Evolutionary conservation across 805 yeast genomes (phyloP), one percentile per base, ranked within the genome.

Genomic region (Candida palmyrensis): DNA sequence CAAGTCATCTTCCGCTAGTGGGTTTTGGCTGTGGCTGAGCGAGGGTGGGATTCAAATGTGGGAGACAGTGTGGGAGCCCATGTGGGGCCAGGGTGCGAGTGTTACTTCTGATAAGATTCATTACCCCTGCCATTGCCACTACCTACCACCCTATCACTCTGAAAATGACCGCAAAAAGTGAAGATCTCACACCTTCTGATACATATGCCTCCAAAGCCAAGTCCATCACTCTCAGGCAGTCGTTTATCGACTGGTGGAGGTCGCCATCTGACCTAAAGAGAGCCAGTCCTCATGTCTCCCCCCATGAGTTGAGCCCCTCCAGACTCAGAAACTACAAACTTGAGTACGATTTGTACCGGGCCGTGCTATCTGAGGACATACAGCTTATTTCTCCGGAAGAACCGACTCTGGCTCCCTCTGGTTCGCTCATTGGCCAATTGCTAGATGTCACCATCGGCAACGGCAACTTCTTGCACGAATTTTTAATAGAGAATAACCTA

Each of bases 171-270:
- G n/a, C n/a, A n/a, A n/a, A n/a, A n/a, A n/a, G n/a, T n/a, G n/a
- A n/a, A n/a, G n/a, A n/a, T n/a, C n/a, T n/a, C n/a, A n/a, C n/a
- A n/a, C n/a, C n/a, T n/a, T n/a, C n/a, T n/a, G n/a, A n/a, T n/a
- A n/a, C n/a, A n/a, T n/a, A n/a, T n/a, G n/a, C n/a, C n/a, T n/a
- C n/a, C 25, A 28, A 19, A 12, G 5, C 8, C 3, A 41, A 26
- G 2, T 55, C 67, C 5, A 51, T 60, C 10, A 37, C 59, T 0
- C 24, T 58, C 9, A 17, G 30, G 13, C 39, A 44, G 20, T 61
- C 67, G 2, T 34, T 60, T 15, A 36, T 41, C 12, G 70, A 65
- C 43, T 65, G 71, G 71, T 62, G 70, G 68, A 24, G 15, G 17
- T 31, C 34, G 5, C 34, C 34, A n/a, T 31, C 34, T 17, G 34